Conservation (phyloP, 2,329 filamentous ascomycete species). For the Ophiostoma himal-ulmi region DNA sequence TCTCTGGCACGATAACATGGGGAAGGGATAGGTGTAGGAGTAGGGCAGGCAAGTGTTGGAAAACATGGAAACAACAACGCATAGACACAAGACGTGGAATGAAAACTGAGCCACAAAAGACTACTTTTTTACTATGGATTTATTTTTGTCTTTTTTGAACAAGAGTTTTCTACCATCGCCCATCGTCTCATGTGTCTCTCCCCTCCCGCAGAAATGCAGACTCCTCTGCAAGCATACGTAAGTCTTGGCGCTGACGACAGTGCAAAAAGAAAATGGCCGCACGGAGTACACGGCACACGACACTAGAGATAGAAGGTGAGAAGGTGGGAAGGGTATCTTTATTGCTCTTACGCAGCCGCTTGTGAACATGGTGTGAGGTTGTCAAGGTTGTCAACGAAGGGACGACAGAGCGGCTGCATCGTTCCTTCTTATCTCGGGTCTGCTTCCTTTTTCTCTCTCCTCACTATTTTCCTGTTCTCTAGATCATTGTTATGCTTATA, state of each 20-base stretch:
- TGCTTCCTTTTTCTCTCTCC: background rate
- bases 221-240: conserved; percentile 19
- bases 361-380: background rate
- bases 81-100: background rate
- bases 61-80: background rate
- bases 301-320: background rate
- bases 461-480: background rate
- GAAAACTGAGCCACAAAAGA: background rate
- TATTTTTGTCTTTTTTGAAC: background rate
- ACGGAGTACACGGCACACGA: conserved; percentile 17
- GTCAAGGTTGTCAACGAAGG: background rate
- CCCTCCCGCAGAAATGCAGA: background rate
- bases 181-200: background rate
- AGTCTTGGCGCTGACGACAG: conserved; percentile 19
- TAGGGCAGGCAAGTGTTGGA: background rate
- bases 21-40: background rate
- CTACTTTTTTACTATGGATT: background rate
- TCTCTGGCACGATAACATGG: background rate
- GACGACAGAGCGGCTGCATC: background rate
- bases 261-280: background rate
- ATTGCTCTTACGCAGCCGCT: conserved; percentile 8
- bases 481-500: background rate
- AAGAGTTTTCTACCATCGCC: too few species aligned
- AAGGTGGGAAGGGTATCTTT: conserved; percentile 10
- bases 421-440: background rate